Conservation (phyloP, 2,329 filamentous ascomycete genomes). For the Hypoxylon sp. region DNA sequence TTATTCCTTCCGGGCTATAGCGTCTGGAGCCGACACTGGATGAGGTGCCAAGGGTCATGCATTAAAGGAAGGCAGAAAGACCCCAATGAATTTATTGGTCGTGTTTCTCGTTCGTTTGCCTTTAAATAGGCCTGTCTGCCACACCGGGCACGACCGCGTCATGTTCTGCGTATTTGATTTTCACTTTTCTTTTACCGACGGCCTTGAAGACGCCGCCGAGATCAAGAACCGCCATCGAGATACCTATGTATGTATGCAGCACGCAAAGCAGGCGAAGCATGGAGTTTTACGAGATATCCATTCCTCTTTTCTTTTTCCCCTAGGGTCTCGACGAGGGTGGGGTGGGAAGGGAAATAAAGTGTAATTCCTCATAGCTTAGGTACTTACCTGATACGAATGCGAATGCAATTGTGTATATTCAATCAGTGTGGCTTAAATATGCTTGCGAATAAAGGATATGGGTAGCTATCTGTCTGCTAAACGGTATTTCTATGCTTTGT, state of each 20-base stretch:
- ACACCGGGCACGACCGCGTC: slow-evolving; percentile 14
- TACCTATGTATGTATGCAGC: slow-evolving; percentile 27
- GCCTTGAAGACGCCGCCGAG: not conserved
- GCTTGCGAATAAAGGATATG: not conserved
- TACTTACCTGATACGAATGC: slow-evolving; percentile 2
- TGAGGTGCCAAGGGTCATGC: not conserved
- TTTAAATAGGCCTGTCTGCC: slow-evolving; percentile 21
- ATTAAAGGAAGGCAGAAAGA: not conserved
- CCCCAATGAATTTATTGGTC: slow-evolving; percentile 2
- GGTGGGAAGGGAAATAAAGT: slow-evolving; percentile 5
- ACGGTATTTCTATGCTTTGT: too few relatives aligned
- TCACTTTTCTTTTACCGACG: slow-evolving; percentile 3
- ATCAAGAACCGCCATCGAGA: slow-evolving; percentile 15
- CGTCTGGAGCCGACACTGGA: not conserved
- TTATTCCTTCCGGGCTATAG: not conserved
- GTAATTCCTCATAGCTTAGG: slow-evolving; percentile 11
- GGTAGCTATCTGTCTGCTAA: not conserved
- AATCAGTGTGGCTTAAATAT: not conserved
- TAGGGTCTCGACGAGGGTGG: slow-evolving; percentile 11
- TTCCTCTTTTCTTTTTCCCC: not conserved
- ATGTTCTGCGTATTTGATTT: slow-evolving; percentile 6
- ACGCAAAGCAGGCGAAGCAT: slow-evolving; percentile 27
- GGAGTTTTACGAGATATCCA: slow-evolving; percentile 38
- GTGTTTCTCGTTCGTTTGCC: slow-evolving; percentile 13
- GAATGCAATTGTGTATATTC: not conserved